Percentiles rank a stretch among this genome's conserved stretches.
phyloP scores from a whole-genome alignment of 352 stramenopile genomes.

The Pythium pyrilobum region DNA sequence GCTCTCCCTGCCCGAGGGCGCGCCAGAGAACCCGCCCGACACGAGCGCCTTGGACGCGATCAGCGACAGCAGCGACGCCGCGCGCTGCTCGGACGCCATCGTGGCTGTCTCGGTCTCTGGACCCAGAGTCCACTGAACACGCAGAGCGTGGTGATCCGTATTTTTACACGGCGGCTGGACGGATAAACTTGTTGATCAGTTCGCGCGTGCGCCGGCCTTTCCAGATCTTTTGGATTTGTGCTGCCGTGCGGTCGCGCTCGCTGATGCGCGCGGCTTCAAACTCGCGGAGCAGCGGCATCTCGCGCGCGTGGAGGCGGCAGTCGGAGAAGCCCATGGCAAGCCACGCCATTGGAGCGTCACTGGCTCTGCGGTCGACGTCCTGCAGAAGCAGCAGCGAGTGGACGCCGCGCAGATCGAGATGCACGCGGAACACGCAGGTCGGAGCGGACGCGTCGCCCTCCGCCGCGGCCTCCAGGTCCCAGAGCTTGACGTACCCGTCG shows the following conservation, averaged over 20 bases:
- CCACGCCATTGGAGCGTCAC: conserved; percentile 4
- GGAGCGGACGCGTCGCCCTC: not conserved
- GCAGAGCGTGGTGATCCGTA: not conserved
- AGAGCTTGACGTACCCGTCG: conserved; percentile 68
- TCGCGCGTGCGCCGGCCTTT: conserved; percentile 46
- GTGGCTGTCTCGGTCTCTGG: not conserved
- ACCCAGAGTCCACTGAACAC: not conserved
- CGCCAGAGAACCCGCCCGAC: conserved; percentile 9
- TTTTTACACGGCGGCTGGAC: conserved; percentile 6
- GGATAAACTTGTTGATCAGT: conserved; percentile 49
- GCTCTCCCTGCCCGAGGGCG: conserved; percentile 1
- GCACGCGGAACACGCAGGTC: conserved; percentile 28
- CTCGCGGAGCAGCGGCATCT: conserved; percentile 30
- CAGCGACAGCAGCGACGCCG: conserved; percentile 27
- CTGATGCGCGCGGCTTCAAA: conserved; percentile 33
- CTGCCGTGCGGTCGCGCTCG: conserved; percentile 27
- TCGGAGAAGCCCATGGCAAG: conserved; percentile 35
- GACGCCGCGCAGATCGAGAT: conserved; percentile 43
- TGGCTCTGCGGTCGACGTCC: not conserved
- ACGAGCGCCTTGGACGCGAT: conserved; percentile 27
- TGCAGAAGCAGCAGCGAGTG: conserved; percentile 30
- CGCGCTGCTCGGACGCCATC: conserved; percentile 15
- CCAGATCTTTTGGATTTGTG: conserved; percentile 52
- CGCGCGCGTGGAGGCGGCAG: conserved; percentile 31
- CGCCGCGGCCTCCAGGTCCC: conserved; percentile 27